These are phyloP conservation scores for Balansia obtecta DNA, from an alignment of 2,329 filamentous ascomycete genomes.

Conservation along the genomic window DNA sequence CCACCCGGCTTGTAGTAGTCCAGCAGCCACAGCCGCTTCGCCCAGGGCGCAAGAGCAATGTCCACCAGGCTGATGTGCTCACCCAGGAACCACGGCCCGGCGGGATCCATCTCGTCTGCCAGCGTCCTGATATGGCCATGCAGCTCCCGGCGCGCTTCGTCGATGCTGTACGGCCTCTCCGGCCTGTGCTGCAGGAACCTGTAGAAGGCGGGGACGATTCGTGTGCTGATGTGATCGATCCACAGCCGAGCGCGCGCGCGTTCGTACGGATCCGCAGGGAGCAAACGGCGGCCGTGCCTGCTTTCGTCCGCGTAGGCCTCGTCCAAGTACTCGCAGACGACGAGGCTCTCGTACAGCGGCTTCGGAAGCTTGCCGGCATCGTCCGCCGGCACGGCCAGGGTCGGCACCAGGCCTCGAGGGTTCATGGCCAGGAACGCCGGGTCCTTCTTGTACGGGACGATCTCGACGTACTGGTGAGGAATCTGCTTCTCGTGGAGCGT, in stretches of 20 bases:
- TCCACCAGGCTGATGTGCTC: constrained; percentile 54
- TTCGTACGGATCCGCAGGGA: constrained; percentile 51
- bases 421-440: constrained; percentile 57
- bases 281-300: constrained; percentile 32
- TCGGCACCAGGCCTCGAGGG: constrained; percentile 64
- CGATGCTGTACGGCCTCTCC: constrained; percentile 34
- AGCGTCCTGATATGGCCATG: constrained; percentile 46
- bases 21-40: constrained; percentile 57
- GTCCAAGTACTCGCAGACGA: constrained; percentile 66
- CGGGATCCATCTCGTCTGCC: constrained; percentile 44
- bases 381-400: constrained; percentile 38
- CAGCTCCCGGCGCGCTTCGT: constrained; percentile 45
- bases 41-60: constrained; percentile 61
- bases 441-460: constrained; percentile 68
- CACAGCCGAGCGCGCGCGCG: constrained; percentile 56
- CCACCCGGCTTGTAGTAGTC: constrained; percentile 59
- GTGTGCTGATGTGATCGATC: constrained; percentile 57
- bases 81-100: constrained; percentile 54
- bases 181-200: constrained; percentile 44
- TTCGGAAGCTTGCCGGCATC: constrained; percentile 25
- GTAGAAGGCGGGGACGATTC: constrained; percentile 60
- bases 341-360: constrained; percentile 59
- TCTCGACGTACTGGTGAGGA: constrained; percentile 63
- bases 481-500: constrained; percentile 62
- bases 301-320: constrained; percentile 46